Evolutionary conservation across 805 yeast species (phyloP).

Genomic region (Yarrowia deformans): DNA sequence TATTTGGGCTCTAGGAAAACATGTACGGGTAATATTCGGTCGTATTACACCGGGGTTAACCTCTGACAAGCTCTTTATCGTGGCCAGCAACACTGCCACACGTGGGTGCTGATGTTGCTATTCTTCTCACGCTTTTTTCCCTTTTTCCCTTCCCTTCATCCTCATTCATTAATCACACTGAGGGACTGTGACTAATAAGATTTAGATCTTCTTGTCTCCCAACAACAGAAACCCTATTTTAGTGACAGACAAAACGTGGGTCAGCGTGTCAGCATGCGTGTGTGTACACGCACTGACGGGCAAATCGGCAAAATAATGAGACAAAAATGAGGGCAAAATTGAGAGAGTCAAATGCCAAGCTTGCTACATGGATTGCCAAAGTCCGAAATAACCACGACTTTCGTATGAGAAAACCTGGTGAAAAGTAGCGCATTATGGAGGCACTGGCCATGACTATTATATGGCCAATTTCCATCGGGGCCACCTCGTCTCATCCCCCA

Average conservation of each 20-base stretch:
- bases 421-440: background rate
- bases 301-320: slow-evolving; percentile 1
- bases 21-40: background rate
- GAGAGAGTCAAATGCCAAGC: slow-evolving; percentile 2
- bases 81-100: too few relatives aligned
- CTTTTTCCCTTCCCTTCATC: background rate
- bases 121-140: background rate
- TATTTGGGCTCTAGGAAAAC: background rate
- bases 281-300: background rate
- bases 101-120: background rate
- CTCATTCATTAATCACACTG: slow-evolving; percentile 4
- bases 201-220: slow-evolving; percentile 14
- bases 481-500: background rate
- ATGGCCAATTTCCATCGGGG: too few relatives aligned
- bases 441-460: too few relatives aligned
- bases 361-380: slow-evolving; percentile 8
- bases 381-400: too few relatives aligned
- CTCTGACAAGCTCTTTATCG: too few relatives aligned
- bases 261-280: background rate
- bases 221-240: slow-evolving; percentile 9
- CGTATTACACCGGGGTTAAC: background rate
- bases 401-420: background rate
- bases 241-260: slow-evolving; percentile 1
- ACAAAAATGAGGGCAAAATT: slow-evolving; percentile 5
- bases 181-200: slow-evolving; percentile 17